Evolutionary conservation across 2,329 filamentous ascomycete species (phyloP), one percentile per base, ranked within the genome.

Genomic region (Fusarium multiceps): DNA sequence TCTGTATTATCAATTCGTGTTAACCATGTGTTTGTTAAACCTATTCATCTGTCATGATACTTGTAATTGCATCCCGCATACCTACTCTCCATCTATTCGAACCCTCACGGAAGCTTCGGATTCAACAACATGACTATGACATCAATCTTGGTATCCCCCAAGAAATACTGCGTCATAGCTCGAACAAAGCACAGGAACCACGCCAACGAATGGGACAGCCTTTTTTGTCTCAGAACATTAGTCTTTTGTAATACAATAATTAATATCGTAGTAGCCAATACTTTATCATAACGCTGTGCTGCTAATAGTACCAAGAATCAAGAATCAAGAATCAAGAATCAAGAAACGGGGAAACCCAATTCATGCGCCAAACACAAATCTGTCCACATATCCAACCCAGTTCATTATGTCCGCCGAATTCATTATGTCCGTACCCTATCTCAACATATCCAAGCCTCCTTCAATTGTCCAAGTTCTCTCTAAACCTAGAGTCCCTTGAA

Each of bases 401-500:
- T 30, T 37, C 55, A 30, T 41, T 51, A 51, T 41, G 9, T 21
- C 25, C 25, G 8, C 9, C 27, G 7, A n/a, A 18, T 30, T 37
- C 54, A 30, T 30, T 51, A 41, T 41, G 9, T 21, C 25, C 32
- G 16, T 58, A 37, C 30, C 21, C 18, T 12, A 32, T 21, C 21
- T 28, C 14, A 23, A 6, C 23, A 2, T 32, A 8, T 25, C 20
- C 20, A 10, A 27, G 20, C 21, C 42, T 20, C 30, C 10, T 37
- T 77, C 65, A 79, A 32, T 66, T 72, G 45, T 79, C 83, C 66
- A 86, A 21, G 18, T 53, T 85, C 78, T 91, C 89, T 49, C 81
- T 81, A 69, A 91, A 91, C 70, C 82, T 86, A 41, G 88, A 88
- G 66, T 87, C 86, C 55, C 88, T 80, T 7, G 79, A 83, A 1